A percentile compares a stretch with the other conserved stretches of the same genome.
Evolutionary conservation across 345 rosid genomes (phyloP).

Genomic region (Carallia brachiata): DNA sequence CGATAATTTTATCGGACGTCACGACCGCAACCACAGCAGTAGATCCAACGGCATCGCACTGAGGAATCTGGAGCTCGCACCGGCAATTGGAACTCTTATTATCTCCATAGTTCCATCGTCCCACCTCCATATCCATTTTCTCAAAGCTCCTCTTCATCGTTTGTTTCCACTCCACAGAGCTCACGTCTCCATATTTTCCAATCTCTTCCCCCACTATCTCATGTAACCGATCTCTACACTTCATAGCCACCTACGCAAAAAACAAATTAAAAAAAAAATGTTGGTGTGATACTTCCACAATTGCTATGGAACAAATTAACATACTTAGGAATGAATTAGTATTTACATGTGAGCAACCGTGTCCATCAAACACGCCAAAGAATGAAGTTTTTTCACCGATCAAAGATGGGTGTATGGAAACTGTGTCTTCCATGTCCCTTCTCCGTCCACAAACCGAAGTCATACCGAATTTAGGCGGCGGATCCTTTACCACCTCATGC

Average conservation of each 20-base stretch:
- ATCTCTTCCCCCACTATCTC: constrained; percentile 55
- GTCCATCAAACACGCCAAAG: constrained; percentile 91
- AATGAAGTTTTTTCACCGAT: constrained; percentile 23
- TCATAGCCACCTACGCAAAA: constrained; percentile 51
- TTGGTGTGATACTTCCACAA: too few relatives aligned
- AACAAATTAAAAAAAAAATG: background rate
- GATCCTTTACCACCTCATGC: constrained; percentile 4
- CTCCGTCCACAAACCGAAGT: constrained; percentile 92
- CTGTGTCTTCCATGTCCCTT: constrained; percentile 96
- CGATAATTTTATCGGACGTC: constrained; percentile 58
- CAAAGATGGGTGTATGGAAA: constrained; percentile 52
- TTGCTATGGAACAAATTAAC: too few relatives aligned
- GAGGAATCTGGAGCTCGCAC: constrained; percentile 75
- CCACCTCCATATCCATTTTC: constrained; percentile 66
- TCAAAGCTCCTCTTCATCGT: constrained; percentile 53
- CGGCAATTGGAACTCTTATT: constrained; percentile 38
- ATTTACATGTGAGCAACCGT: constrained; percentile 95
- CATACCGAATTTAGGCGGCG: constrained; percentile 55
- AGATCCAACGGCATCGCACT: constrained; percentile 85
- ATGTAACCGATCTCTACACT: constrained; percentile 59
- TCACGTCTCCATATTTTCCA: constrained; percentile 4
- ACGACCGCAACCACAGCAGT: constrained; percentile 76
- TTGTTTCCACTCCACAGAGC: constrained; percentile 50
- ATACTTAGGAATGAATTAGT: background rate
- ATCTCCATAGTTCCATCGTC: constrained; percentile 24